These are phyloP conservation scores for Dorcoceras hygrometricum DNA, from an alignment of 257 asterid species.

Conservation along the genomic window DNA sequence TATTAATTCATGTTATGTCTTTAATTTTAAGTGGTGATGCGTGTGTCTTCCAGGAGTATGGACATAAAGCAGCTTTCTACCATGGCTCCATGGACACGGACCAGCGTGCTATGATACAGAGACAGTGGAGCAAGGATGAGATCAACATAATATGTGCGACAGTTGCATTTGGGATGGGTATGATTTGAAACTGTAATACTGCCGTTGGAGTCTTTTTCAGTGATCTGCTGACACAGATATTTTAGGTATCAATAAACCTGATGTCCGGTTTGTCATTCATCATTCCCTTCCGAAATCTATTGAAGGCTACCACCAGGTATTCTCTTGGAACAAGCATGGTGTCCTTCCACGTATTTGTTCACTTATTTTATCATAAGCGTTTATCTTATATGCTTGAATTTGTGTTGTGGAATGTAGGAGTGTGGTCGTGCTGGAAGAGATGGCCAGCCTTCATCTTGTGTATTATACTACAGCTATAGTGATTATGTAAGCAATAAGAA, in stretches of 20 bases:
- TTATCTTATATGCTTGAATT: slow-evolving; percentile 20
- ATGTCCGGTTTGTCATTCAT: slow-evolving; percentile 98
- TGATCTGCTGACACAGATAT: slow-evolving; percentile 25
- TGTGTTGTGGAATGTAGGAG: slow-evolving; percentile 53
- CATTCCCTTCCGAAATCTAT: slow-evolving; percentile 98
- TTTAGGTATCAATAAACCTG: slow-evolving; percentile 97
- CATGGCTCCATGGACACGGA: slow-evolving; percentile 89
- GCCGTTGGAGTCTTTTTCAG: slow-evolving; percentile 24
- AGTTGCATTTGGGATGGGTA: slow-evolving; percentile 98
- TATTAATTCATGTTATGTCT: slow-evolving; percentile 6
- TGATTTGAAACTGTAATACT: slow-evolving; percentile 23
- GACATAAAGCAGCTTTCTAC: slow-evolving; percentile 87
- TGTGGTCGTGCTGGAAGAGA: slow-evolving; percentile 99
- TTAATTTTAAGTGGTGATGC: slow-evolving; percentile 25
- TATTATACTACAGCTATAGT: slow-evolving; percentile 85
- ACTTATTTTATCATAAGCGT: slow-evolving; percentile 5
- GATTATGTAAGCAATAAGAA: slow-evolving; percentile 64
- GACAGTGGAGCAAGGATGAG: slow-evolving; percentile 98
- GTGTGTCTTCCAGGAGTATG: slow-evolving; percentile 58
- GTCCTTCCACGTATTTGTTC: slow-evolving; percentile 19
- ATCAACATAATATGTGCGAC: slow-evolving; percentile 95
- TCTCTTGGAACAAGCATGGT: slow-evolving; percentile 26
- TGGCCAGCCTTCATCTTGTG: slow-evolving; percentile 88
- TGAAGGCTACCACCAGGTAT: slow-evolving; percentile 98
- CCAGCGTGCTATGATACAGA: slow-evolving; percentile 74